Conservation (phyloP, 1,139 yeast genomes). For the Candida freyschussii region DNA sequence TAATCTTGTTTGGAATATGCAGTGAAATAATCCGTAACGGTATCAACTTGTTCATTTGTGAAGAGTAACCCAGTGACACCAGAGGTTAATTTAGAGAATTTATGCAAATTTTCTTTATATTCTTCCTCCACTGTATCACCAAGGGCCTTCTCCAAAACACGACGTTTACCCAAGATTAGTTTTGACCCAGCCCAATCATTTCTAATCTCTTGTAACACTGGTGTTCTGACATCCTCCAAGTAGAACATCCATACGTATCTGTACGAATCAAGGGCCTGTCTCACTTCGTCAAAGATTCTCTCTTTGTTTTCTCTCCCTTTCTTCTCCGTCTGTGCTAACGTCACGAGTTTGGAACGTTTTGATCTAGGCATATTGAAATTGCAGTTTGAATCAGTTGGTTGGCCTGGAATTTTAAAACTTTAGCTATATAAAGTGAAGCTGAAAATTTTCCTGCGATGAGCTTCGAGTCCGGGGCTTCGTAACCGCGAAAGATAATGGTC, state of each 20-base stretch:
- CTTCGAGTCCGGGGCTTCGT: too few species aligned
- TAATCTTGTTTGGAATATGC: conserved; percentile 77
- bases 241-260: conserved; percentile 81
- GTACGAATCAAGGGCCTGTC: conserved; percentile 72
- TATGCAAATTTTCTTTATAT: conserved; percentile 75
- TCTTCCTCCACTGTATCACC: conserved; percentile 88
- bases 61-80: conserved; percentile 87
- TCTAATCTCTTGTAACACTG: conserved; percentile 89
- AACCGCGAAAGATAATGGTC: too few species aligned
- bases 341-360: conserved; percentile 86
- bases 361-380: conserved; percentile 77
- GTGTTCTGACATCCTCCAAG: conserved; percentile 92
- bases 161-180: conserved; percentile 83
- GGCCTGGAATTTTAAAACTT: background rate
- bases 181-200: conserved; percentile 90
- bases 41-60: conserved; percentile 80
- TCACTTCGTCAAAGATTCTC: conserved; percentile 83
- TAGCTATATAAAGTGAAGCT: background rate
- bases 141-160: conserved; percentile 86
- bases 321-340: conserved; percentile 94
- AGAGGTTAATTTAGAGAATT: conserved; percentile 50
- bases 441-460: conserved; percentile 16
- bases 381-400: too few species aligned
- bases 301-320: conserved; percentile 92
- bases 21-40: conserved; percentile 79